phyloP scores from a whole-genome alignment of 148 eudicot species.

The Chenopodium quinoa region DNA sequence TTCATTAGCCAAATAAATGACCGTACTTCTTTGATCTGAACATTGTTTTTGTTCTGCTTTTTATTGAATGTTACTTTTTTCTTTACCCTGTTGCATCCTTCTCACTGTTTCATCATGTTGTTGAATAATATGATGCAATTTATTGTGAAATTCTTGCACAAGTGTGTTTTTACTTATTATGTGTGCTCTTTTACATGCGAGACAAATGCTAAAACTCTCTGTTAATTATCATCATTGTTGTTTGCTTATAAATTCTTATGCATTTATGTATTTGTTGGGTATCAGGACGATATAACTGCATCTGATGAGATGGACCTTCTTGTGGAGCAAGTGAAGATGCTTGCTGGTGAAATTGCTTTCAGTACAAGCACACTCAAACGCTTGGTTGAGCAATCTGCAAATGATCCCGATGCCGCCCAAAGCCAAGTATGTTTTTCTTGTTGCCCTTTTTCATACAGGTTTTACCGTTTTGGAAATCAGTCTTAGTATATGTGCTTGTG shows the following conservation, averaged over 20 bases:
- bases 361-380: conserved; percentile 93
- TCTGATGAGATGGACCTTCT: conserved; percentile 94
- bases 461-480: background rate
- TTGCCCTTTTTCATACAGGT: background rate
- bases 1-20: background rate
- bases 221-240: background rate
- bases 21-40: background rate
- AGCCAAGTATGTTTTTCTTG: conserved; percentile 50
- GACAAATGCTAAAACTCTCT: background rate
- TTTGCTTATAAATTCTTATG: conserved; percentile 9
- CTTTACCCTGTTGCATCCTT: background rate
- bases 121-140: background rate
- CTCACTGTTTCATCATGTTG: background rate
- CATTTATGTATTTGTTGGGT: conserved; percentile 18
- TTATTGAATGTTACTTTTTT: background rate
- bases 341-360: conserved; percentile 97
- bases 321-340: conserved; percentile 99
- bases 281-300: conserved; percentile 62
- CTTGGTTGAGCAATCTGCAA: conserved; percentile 75
- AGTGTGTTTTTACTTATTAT: background rate
- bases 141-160: background rate
- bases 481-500: background rate
- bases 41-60: background rate
- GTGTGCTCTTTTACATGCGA: background rate
- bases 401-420: conserved; percentile 80